Conservation (phyloP, 148 eudicot genomes). For the Cornus florida region DNA sequence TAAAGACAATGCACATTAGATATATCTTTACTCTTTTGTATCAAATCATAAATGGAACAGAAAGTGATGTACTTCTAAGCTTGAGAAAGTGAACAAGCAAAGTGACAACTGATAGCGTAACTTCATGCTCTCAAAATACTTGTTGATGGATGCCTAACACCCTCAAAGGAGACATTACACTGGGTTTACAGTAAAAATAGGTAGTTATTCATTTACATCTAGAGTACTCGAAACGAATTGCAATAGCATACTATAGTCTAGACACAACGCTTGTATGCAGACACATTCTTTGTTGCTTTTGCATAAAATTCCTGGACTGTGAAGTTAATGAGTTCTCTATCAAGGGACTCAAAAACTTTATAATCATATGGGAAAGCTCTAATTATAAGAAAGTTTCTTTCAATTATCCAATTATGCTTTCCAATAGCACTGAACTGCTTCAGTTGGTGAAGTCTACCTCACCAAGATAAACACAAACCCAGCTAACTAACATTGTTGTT, state of each 20-base stretch:
- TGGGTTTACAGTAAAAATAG: not conserved
- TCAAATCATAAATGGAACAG: conserved; percentile 8
- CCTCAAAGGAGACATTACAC: not conserved
- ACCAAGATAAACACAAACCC: not conserved
- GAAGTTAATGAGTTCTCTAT: too few relatives aligned
- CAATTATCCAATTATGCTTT: not conserved
- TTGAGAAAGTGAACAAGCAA: not conserved
- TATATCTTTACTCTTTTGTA: not conserved
- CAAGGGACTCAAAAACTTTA: too few relatives aligned
- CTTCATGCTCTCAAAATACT: not conserved
- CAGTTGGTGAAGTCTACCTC: not conserved
- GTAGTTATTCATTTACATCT: not conserved
- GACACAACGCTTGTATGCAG: not conserved
- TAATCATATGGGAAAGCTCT: too few relatives aligned
- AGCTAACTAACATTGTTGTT: not conserved
- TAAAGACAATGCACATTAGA: not conserved
- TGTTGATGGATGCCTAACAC: not conserved
- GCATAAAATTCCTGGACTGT: not conserved
- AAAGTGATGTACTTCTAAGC: conserved; percentile 10
- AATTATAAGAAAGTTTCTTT: not conserved
- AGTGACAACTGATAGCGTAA: not conserved
- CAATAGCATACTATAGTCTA: not conserved
- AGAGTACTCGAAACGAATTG: not conserved
- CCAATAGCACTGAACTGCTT: not conserved
- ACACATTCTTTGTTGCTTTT: not conserved